Percentiles rank a stretch among this genome's conserved stretches.
phyloP scores from a whole-genome alignment of 2,329 filamentous ascomycete species.

The Phyllosticta citribraziliensis region DNA sequence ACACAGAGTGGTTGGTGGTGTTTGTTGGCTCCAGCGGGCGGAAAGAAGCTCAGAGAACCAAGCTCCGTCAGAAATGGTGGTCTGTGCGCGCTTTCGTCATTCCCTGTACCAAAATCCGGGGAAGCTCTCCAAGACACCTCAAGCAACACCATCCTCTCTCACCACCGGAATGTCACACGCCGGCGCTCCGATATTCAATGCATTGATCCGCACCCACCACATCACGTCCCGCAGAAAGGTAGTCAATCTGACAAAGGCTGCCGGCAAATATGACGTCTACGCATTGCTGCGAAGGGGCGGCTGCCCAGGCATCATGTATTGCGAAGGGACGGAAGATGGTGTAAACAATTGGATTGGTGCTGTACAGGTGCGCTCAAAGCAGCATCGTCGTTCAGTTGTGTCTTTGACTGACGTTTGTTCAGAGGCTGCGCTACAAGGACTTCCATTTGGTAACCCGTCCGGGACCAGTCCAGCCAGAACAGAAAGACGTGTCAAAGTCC shows the following conservation, averaged over 20 bases:
- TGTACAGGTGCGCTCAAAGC: constrained; percentile 40
- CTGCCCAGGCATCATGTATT: constrained; percentile 70
- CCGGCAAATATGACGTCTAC: constrained; percentile 49
- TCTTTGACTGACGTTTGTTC: background rate
- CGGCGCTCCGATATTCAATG: constrained; percentile 34
- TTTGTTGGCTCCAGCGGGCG: background rate
- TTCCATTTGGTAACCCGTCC: constrained; percentile 54
- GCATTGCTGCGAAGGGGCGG: constrained; percentile 59
- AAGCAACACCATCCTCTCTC: too few species aligned
- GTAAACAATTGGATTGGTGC: constrained; percentile 55
- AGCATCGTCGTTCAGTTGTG: background rate
- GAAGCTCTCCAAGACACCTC: background rate
- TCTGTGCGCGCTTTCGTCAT: background rate
- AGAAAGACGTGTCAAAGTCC: background rate
- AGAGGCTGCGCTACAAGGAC: constrained; percentile 59
- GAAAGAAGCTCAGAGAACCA: constrained; percentile 3
- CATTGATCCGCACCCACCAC: constrained; percentile 68
- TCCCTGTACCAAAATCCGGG: background rate
- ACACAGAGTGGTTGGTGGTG: background rate
- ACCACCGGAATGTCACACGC: constrained; percentile 9
- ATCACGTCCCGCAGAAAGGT: constrained; percentile 74
- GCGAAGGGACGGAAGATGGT: constrained; percentile 48
- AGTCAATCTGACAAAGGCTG: constrained; percentile 52
- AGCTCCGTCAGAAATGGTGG: background rate
- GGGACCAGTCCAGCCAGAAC: constrained; percentile 23